phyloP scores from a whole-genome alignment of 1,284 basidiomycete species.

The Chalciporus sp. region DNA sequence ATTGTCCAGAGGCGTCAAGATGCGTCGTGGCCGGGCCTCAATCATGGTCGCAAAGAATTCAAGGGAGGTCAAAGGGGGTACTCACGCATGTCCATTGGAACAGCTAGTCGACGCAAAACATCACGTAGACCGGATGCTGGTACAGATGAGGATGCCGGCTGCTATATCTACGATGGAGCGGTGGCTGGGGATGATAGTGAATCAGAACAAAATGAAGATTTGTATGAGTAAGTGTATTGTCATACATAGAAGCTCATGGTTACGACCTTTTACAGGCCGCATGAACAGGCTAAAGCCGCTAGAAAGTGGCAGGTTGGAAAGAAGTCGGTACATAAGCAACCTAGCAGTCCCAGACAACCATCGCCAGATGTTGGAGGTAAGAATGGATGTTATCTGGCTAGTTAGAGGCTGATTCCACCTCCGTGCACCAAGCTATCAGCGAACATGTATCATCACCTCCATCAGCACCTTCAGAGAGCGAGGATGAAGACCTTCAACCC shows the following conservation, averaged over 20 bases:
- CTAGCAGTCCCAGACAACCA: background rate
- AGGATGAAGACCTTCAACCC: conserved; percentile 5
- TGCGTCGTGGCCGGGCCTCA: conserved; percentile 1
- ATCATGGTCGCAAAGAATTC: conserved; percentile 6
- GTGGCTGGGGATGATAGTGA: background rate
- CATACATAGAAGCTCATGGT: background rate
- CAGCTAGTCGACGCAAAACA: conserved; percentile 4
- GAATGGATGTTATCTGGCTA: background rate
- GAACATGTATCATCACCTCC: too few species aligned
- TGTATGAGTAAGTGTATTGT: conserved; percentile 13
- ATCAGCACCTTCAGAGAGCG: conserved; percentile 12
- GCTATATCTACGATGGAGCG: background rate
- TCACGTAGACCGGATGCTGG: background rate
- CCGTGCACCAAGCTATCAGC: too few species aligned
- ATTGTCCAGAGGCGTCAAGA: background rate
- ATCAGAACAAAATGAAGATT: background rate
- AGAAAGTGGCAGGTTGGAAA: conserved; percentile 9
- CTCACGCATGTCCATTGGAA: conserved; percentile 28
- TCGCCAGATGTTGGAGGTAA: conserved; percentile 11
- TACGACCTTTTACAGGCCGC: conserved; percentile 11
- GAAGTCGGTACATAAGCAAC: conserved; percentile 8
- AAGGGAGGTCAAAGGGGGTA: conserved; percentile 4
- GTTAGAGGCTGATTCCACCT: background rate
- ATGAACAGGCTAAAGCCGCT: conserved; percentile 12
- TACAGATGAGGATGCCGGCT: background rate